These are phyloP conservation scores for Alternaria longipes DNA, from an alignment of 2,329 filamentous ascomycete species.

Conservation along the genomic window DNA sequence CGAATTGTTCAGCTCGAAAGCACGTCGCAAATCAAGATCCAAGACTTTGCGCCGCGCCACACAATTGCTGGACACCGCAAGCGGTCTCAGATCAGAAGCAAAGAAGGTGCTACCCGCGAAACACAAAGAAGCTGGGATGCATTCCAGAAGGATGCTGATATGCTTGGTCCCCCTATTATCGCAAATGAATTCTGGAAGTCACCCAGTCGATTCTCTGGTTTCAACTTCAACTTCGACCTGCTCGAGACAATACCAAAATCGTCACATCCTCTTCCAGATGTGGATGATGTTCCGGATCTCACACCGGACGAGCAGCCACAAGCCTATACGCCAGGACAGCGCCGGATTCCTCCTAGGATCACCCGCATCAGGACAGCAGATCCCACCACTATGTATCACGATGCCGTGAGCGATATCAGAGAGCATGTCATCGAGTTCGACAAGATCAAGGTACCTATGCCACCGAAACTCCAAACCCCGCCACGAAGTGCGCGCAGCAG, in stretches of 20 bases:
- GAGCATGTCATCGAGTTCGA: constrained; percentile 38
- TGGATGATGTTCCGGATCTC: constrained; percentile 32
- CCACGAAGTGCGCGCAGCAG: constrained; percentile 25
- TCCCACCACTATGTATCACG: constrained; percentile 11
- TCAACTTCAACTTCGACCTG: constrained; percentile 37
- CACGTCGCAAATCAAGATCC: constrained; percentile 5
- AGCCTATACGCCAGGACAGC: constrained; percentile 4
- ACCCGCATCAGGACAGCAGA: constrained; percentile 17
- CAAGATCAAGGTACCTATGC: constrained; percentile 27
- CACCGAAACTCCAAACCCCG: constrained; percentile 36
- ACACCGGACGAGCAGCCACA: constrained; percentile 21
- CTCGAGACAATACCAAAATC: constrained; percentile 12
- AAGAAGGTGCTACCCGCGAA: constrained; percentile 20
- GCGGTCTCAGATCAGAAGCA: constrained; percentile 20
- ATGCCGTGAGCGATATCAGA: constrained; percentile 33
- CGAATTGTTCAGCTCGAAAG: constrained; percentile 41
- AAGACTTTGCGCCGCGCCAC: background rate
- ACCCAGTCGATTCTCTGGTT: constrained; percentile 36
- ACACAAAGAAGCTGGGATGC: constrained; percentile 39
- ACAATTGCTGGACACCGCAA: background rate
- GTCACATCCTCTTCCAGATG: constrained; percentile 29
- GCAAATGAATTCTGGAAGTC: constrained; percentile 39
- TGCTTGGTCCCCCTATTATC: constrained; percentile 37
- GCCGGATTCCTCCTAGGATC: constrained; percentile 3
- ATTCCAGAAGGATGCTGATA: constrained; percentile 39